Evolutionary conservation across 2,329 filamentous ascomycete genomes (phyloP).

Genomic region (Colletotrichum musicola): DNA sequence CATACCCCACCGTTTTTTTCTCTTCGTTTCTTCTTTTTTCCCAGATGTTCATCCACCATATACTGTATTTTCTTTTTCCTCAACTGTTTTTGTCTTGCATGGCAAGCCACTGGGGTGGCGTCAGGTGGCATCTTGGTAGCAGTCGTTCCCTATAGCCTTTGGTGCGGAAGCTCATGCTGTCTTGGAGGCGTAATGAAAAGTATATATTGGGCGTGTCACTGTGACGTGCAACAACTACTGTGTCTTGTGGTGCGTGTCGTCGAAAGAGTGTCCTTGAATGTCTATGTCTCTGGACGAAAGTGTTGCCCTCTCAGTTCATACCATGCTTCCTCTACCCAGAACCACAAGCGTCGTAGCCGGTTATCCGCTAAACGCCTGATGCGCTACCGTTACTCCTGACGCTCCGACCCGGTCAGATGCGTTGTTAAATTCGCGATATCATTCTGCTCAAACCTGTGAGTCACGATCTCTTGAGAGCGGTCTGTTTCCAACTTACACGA

Average conservation of each 20-base stretch:
- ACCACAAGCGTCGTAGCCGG: too few relatives aligned
- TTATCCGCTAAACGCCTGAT: too few relatives aligned
- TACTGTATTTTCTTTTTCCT: conserved; percentile 2
- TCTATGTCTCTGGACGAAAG: too few relatives aligned
- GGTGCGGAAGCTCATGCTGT: background rate
- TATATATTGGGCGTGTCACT: conserved; percentile 5
- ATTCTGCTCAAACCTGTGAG: too few relatives aligned
- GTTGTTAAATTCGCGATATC: too few relatives aligned
- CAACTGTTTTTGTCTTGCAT: conserved; percentile 21
- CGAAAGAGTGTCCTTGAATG: too few relatives aligned
- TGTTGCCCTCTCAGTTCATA: too few relatives aligned
- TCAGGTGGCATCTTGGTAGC: conserved; percentile 35
- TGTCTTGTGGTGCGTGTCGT: background rate
- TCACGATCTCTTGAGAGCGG: too few relatives aligned
- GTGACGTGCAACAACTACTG: background rate
- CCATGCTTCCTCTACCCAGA: too few relatives aligned
- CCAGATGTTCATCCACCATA: background rate
- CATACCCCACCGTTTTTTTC: conserved; percentile 26
- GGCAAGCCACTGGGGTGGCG: conserved; percentile 30
- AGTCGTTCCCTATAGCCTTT: conserved; percentile 24
- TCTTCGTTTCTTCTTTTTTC: background rate
- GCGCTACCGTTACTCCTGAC: too few relatives aligned
- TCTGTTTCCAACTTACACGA: too few relatives aligned
- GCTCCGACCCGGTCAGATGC: too few relatives aligned
- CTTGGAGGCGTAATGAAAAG: conserved; percentile 20